These are phyloP conservation scores for Sinapis alba DNA, from an alignment of 441 rosid species.

Conservation along the genomic window DNA sequence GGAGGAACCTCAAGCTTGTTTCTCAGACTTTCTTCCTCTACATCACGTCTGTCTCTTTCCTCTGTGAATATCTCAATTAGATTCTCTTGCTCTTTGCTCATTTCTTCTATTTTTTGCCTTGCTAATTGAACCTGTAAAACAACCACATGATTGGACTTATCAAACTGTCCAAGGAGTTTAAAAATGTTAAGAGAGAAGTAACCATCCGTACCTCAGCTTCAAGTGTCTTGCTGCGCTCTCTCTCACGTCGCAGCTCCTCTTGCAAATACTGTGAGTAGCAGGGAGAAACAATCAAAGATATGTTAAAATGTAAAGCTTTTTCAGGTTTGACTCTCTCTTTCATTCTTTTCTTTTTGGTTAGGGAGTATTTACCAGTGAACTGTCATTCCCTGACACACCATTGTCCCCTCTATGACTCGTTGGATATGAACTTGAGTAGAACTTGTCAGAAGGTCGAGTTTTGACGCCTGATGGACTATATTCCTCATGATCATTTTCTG, in stretches of 20 bases:
- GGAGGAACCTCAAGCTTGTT: slow-evolving; percentile 63
- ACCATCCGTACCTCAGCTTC: slow-evolving; percentile 53
- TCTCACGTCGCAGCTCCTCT: slow-evolving; percentile 45
- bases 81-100: slow-evolving; percentile 69
- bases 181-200: not conserved
- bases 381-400: slow-evolving; percentile 35
- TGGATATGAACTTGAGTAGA: slow-evolving; percentile 35
- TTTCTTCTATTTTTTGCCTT: slow-evolving; percentile 48
- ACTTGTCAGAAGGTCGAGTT: slow-evolving; percentile 43
- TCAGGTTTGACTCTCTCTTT: slow-evolving; percentile 5
- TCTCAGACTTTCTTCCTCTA: slow-evolving; percentile 68
- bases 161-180: not conserved
- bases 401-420: slow-evolving; percentile 25
- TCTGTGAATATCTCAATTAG: slow-evolving; percentile 64
- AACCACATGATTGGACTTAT: slow-evolving; percentile 4
- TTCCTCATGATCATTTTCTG: slow-evolving; percentile 35
- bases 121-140: slow-evolving; percentile 50
- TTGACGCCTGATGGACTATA: slow-evolving; percentile 36
- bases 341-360: slow-evolving; percentile 14
- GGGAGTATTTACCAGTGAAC: slow-evolving; percentile 26
- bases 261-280: slow-evolving; percentile 12
- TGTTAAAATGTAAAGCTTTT: slow-evolving; percentile 30
- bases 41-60: slow-evolving; percentile 70
- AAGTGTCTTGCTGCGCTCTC: slow-evolving; percentile 46
- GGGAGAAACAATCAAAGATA: not conserved